Evolutionary conservation across 257 asterid genomes (phyloP), one percentile per base, ranked within the genome.

Genomic region (Capsicum rhomboideum): DNA sequence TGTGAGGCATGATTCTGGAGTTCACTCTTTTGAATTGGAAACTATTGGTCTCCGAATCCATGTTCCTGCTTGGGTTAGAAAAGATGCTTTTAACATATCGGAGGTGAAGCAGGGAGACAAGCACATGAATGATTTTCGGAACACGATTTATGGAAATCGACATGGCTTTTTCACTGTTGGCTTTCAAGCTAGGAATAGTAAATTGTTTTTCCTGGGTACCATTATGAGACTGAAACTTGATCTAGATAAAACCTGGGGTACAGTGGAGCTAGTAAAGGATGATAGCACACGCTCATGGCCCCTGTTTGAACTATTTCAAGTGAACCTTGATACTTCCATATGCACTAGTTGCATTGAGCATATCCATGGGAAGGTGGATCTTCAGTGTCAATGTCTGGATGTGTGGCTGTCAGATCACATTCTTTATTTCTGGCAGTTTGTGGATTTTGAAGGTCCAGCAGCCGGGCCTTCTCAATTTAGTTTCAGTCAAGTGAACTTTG

Each of bases 401-500:
- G 84, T 94, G 52, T 91, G 95, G 85, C 87, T 96, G 86, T 94
- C 98, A 78, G 87, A 91, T 87, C 92, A 93, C 87, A 85, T 90
- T 28, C 85, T 91, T 21, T 85, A 82, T 92, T 91, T 94, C 86
- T 85, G 89, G 87, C 90, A 88, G 63, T 88, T 86, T 88, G 83
- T 88, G 79, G 87, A 91, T 90, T 90, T 93, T 78, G 89, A 87
- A 82, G 82, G 67, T 83, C 85, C 97, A 82, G 92, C 89, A 84
- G 90, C 90, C 66, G 86, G 78, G 46, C 84, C 97, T 85, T 85
- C 93, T 56, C 89, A 78, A 37, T 84, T 86, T 82, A 80, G 82
- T 23, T 84, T 92, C 88, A 87, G 86, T 79, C 86, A 84, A 86
- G 84, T 93, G 89, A 90, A 90, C 84, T 84, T 93, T 21, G 87